phyloP scores from a whole-genome alignment of 257 asterid genomes.

The Lycium ferocissimum region DNA sequence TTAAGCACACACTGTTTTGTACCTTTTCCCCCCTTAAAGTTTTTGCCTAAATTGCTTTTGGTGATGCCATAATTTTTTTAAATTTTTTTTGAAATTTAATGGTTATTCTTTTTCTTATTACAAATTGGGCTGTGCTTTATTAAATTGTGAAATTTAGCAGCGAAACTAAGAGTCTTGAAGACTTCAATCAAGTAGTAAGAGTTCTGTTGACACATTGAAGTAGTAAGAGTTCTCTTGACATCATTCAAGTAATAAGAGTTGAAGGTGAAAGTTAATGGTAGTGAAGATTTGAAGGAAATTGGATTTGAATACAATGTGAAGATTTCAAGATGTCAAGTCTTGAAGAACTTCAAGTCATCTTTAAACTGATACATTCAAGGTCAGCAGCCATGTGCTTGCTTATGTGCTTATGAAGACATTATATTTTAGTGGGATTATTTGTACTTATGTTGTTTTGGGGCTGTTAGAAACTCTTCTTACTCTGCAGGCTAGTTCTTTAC shows the following conservation, averaged over 20 bases:
- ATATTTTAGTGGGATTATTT: slow-evolving; percentile 50
- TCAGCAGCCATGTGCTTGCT: slow-evolving; percentile 93
- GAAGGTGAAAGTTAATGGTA: slow-evolving; percentile 84
- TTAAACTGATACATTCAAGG: slow-evolving; percentile 53
- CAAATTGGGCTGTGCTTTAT: slow-evolving; percentile 39
- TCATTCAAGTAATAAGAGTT: slow-evolving; percentile 70
- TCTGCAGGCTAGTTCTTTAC: background rate
- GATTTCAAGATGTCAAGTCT: slow-evolving; percentile 68
- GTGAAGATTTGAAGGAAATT: slow-evolving; percentile 81
- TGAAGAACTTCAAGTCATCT: slow-evolving; percentile 65
- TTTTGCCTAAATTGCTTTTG: background rate
- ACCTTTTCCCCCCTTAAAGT: background rate
- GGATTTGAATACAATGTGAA: slow-evolving; percentile 84
- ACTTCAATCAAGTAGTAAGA: slow-evolving; percentile 46
- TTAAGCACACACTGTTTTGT: background rate
- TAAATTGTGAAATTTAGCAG: slow-evolving; percentile 54
- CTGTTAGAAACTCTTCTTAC: background rate
- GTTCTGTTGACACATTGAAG: slow-evolving; percentile 61
- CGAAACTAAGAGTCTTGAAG: slow-evolving; percentile 54
- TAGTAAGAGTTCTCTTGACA: slow-evolving; percentile 60
- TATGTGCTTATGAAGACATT: slow-evolving; percentile 65
- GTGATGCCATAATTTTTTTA: background rate
- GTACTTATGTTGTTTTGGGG: background rate
- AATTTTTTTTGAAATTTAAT: background rate
- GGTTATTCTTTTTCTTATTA: slow-evolving; percentile 32